Base-by-base conservation (phyloP, 2,329 filamentous ascomycete species). In the Hymenoscyphus albidus region DNA sequence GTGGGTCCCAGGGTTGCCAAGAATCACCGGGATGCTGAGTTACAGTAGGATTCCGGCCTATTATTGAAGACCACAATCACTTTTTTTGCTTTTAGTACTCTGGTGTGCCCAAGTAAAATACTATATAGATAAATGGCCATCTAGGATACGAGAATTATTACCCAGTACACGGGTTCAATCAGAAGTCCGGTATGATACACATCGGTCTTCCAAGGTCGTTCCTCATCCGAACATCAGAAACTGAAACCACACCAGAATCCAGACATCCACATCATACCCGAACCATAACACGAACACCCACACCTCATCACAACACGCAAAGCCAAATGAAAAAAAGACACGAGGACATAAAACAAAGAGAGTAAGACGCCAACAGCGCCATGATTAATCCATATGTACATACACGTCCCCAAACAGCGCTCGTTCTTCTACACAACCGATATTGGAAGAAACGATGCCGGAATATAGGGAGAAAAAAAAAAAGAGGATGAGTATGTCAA, bases 341-440 rank as follows among this genome's bases (percentile, higher is more conserved):
- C 44, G 22, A 51, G 31, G 13, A 18, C n/a, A 54, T 22, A 13
- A 54, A 22, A 54, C 2, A 51, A 27, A 27, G 22, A 27, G 10
- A 70, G 62, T 57, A 62, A 70, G 65, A 73, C 71, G 70, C 73
- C 70, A 71, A 48, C 18, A 13, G 71, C 73, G 71, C 73, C 73
- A 65, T 67, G 62, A 67, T 70, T 72, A 65, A 73, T 70, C 70
- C 65, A 67, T 73, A 74, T 73, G 68, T 73, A 73, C 70, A 73
- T 54, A 54, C 48, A 54, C 48, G 22, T 54, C 18, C 18, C 48
- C 63, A 44, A 59, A 59, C 42, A 62, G 59, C 62, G 48, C 48
- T 54, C 48, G 48, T 13, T 60, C 62, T 58, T 54, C 35, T 22
- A 54, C 48, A 54, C 48, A 54, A 54, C 18, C n/a, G 18, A 54